These are phyloP conservation scores for Podochytrium sp. DNA, from an alignment of 192 early-diverging fungal genomes.

Conservation along the genomic window DNA sequence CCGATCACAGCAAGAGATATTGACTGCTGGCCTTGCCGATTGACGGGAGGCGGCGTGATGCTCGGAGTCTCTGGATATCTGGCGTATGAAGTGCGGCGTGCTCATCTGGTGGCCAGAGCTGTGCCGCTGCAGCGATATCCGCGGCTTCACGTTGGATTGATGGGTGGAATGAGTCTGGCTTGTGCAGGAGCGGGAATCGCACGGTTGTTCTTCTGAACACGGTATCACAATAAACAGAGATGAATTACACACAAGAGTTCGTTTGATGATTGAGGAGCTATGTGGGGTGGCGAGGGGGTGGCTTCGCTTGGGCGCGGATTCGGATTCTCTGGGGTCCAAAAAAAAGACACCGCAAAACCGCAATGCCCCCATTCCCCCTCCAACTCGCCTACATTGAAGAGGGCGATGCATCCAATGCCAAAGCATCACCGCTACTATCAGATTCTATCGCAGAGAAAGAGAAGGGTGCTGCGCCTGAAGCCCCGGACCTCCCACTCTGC, in stretches of 20 bases:
- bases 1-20: constrained; percentile 1
- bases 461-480: not conserved
- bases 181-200: constrained; percentile 2
- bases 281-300: too few relatives aligned
- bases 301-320: too few relatives aligned
- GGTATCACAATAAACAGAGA: too few relatives aligned
- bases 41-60: constrained; percentile 28
- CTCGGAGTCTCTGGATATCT: constrained; percentile 21
- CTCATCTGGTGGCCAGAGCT: not conserved
- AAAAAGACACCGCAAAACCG: not conserved
- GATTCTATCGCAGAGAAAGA: not conserved
- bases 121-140: constrained; percentile 10
- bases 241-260: too few relatives aligned
- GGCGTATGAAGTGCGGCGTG: constrained; percentile 2
- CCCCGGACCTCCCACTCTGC: not conserved
- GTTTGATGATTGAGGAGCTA: too few relatives aligned
- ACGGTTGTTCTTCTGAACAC: constrained; percentile 17
- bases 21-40: constrained; percentile 30
- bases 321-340: too few relatives aligned
- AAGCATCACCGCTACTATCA: not conserved
- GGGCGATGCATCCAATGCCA: not conserved
- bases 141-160: constrained; percentile 15
- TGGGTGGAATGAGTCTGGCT: constrained; percentile 22
- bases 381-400: not conserved
- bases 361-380: not conserved